Evolutionary conservation across 2,329 filamentous ascomycete genomes (phyloP).

Genomic region (Amauroascus verrucosus): DNA sequence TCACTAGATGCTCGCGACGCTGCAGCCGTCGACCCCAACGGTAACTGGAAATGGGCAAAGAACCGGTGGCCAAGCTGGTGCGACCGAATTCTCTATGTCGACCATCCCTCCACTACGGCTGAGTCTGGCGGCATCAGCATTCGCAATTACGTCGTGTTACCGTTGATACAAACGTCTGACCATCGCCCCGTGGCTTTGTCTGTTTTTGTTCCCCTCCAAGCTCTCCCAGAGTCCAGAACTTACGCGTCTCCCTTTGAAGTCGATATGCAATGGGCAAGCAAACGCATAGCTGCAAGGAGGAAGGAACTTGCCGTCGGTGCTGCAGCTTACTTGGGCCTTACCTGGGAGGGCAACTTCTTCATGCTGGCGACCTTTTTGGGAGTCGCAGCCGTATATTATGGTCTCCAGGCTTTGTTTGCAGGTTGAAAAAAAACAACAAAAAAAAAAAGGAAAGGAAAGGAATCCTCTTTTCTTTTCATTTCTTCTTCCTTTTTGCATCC

Average conservation of each 20-base stretch:
- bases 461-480: too few species aligned
- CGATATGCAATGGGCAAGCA: constrained; percentile 47
- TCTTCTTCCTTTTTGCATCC: too few species aligned
- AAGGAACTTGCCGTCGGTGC: constrained; percentile 53
- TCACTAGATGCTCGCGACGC: constrained; percentile 38
- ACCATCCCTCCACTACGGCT: constrained; percentile 46
- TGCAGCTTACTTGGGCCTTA: constrained; percentile 44
- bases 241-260: constrained; percentile 46
- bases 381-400: constrained; percentile 33
- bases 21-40: constrained; percentile 23
- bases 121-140: constrained; percentile 39
- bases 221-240: constrained; percentile 26
- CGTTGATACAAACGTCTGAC: constrained; percentile 72
- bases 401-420: constrained; percentile 21
- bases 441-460: not conserved
- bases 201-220: constrained; percentile 51
- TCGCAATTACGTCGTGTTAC: constrained; percentile 60
- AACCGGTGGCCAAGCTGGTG: constrained; percentile 91
- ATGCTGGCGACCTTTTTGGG: constrained; percentile 32
- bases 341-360: constrained; percentile 38
- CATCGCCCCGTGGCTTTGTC: constrained; percentile 75
- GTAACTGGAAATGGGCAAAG: constrained; percentile 61
- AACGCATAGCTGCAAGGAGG: constrained; percentile 44
- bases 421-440: not conserved
- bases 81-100: constrained; percentile 74